Base-by-base conservation (phyloP, 73 alveolate species). In the Durusdinium trenchii region DNA sequence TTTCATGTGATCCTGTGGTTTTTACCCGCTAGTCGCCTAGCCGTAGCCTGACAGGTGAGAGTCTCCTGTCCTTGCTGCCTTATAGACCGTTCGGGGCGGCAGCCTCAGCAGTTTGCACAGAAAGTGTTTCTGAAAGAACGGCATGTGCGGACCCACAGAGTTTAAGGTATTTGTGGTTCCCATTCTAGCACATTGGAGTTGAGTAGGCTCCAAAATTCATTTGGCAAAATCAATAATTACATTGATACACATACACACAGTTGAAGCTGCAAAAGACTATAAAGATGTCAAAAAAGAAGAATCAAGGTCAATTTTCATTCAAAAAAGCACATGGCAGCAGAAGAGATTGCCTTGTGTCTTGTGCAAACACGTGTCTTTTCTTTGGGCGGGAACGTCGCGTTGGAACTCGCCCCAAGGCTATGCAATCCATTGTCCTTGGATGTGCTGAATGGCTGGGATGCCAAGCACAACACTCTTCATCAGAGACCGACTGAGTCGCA, bases 81-180 rank as follows among this genome's bases (percentile, higher is more conserved):
- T 38, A 62, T 89, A 36, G 96, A 89, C 86, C 96, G 96, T 14
- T 89, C 96, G 47, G 96, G 96, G 96, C 38, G 3, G 69, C 73
- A 1, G 7, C 71, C 96, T 45, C 71, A 64, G 95, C 60, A 3
- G 36, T 14, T 78, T 38, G 28, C 20, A 20, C 64, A 9, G 20
- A 54, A 12, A 12, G 64, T 54, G 9, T 54, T 9, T 20, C 20
- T 20, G 64, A 12, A 9, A 12, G 64, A 9, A 12, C 20, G 64
- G 20, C 64, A 12, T 54, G 9, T 54, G 9, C 28, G 9, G 9
- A 20, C 64, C 20, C 20, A 20, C 64, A 12, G 9, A 20, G 64
- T 54, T 54, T 9, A 9, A 12, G 9, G 64, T 54, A 54, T 54
- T 54, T 12, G 9, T 54, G 64, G 28, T 54, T 54, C 9, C 20